A percentile compares a stretch with the other conserved stretches of the same genome.
Conservation (phyloP, 176 grass and related monocot genomes). For the Triticum urartu region DNA sequence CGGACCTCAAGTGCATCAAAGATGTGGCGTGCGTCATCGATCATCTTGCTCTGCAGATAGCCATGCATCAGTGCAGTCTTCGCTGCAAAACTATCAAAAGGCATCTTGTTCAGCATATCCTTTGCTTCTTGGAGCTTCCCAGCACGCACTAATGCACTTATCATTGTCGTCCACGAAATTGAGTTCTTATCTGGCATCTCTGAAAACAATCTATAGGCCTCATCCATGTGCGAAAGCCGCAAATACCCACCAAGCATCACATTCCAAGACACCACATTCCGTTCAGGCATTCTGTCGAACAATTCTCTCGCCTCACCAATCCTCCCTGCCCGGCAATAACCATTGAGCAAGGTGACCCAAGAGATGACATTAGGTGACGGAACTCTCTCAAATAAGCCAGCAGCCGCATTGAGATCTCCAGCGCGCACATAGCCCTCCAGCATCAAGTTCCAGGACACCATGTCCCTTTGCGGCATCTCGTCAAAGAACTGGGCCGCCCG, state of each 20-base stretch:
- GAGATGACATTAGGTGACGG: slow-evolving; percentile 49
- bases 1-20: slow-evolving; percentile 43
- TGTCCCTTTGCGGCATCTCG: slow-evolving; percentile 45
- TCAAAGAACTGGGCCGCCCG: slow-evolving; percentile 38
- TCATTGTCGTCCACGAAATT: slow-evolving; percentile 57
- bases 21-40: slow-evolving; percentile 39
- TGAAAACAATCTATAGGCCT: slow-evolving; percentile 39
- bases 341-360: slow-evolving; percentile 62
- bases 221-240: slow-evolving; percentile 8
- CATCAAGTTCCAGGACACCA: slow-evolving; percentile 64
- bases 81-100: slow-evolving; percentile 42
- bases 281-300: slow-evolving; percentile 55
- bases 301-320: slow-evolving; percentile 37
- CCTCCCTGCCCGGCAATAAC: slow-evolving; percentile 41
- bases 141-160: slow-evolving; percentile 37
- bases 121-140: slow-evolving; percentile 57
- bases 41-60: slow-evolving; percentile 40
- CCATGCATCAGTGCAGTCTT: slow-evolving; percentile 69
- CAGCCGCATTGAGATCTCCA: slow-evolving; percentile 36
- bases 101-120: slow-evolving; percentile 47
- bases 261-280: slow-evolving; percentile 52
- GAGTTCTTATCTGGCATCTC: slow-evolving; percentile 53
- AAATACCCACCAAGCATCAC: slow-evolving; percentile 59
- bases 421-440: slow-evolving; percentile 52
- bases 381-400: slow-evolving; percentile 43